Conservation (phyloP, 495 filamentous ascomycete genomes). For the Penicillium samsonianum region DNA sequence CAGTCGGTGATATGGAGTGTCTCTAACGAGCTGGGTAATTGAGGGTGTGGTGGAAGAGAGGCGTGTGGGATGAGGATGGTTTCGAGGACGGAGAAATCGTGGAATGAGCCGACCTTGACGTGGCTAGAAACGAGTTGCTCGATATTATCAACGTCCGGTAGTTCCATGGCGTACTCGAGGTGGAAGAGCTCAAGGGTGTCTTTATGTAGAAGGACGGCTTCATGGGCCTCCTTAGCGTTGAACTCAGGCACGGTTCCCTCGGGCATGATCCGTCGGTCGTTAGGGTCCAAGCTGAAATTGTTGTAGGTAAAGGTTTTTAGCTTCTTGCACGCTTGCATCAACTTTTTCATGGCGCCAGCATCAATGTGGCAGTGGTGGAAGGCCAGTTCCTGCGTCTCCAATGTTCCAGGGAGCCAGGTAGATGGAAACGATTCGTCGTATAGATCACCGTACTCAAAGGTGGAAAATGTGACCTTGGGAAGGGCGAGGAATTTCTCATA, state of each 20-base stretch:
- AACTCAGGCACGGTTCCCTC: slow-evolving; percentile 5
- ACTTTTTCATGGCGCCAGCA: slow-evolving; percentile 11
- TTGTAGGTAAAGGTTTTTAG: slow-evolving; percentile 20
- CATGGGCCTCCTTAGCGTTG: slow-evolving; percentile 19
- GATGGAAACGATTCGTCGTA: slow-evolving; percentile 11
- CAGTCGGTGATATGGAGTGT: slow-evolving; percentile 25
- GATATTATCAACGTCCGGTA: neutral
- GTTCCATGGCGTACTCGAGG: slow-evolving; percentile 15
- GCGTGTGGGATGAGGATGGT: slow-evolving; percentile 23
- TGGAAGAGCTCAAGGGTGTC: slow-evolving; percentile 23
- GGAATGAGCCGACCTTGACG: slow-evolving; percentile 23
- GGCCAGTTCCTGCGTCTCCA: slow-evolving; percentile 8
- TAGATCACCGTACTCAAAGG: slow-evolving; percentile 23
- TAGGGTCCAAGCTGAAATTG: slow-evolving; percentile 14
- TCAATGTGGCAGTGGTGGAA: slow-evolving; percentile 25
- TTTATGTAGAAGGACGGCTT: slow-evolving; percentile 27
- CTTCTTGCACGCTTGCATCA: slow-evolving; percentile 24
- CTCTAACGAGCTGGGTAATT: slow-evolving; percentile 24
- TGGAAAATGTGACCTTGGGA: slow-evolving; percentile 11
- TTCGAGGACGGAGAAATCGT: slow-evolving; percentile 26
- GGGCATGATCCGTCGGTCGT: neutral
- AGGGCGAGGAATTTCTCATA: slow-evolving; percentile 20
- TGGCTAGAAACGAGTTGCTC: slow-evolving; percentile 9
- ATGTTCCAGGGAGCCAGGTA: slow-evolving; percentile 17
- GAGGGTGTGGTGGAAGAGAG: slow-evolving; percentile 24